phyloP scores from a whole-genome alignment of 306 rosid species.

The Ochetophila trinervis region DNA sequence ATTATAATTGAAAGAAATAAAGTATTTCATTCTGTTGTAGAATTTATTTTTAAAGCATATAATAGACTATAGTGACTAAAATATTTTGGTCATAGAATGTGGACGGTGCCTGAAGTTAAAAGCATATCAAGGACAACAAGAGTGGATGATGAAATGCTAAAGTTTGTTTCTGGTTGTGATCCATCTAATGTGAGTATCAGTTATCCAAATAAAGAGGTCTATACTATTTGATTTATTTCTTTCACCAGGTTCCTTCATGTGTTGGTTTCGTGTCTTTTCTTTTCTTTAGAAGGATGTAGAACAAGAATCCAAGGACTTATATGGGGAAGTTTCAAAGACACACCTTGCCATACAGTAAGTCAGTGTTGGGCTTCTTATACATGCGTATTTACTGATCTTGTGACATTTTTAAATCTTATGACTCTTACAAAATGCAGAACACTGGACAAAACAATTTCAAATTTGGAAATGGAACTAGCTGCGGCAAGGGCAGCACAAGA shows the following conservation, averaged over 20 bases:
- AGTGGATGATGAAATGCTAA: conserved; percentile 29
- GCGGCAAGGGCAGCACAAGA: conserved; percentile 55
- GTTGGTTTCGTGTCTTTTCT: conserved; percentile 8
- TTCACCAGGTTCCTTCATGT: not conserved
- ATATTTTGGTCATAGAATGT: conserved; percentile 32
- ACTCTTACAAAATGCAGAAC: conserved; percentile 32
- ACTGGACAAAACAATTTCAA: conserved; percentile 54
- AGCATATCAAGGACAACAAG: conserved; percentile 30
- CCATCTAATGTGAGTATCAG: conserved; percentile 32
- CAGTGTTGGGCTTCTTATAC: conserved; percentile 2
- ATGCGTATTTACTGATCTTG: not conserved
- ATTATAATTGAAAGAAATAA: not conserved
- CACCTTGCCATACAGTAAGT: conserved; percentile 53
- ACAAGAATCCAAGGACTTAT: conserved; percentile 32
- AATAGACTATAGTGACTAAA: conserved; percentile 11
- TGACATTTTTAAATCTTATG: conserved; percentile 10
- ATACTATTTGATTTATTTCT: not conserved
- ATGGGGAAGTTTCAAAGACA: conserved; percentile 47
- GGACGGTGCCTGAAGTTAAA: conserved; percentile 45
- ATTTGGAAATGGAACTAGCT: conserved; percentile 57
- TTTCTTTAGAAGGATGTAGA: conserved; percentile 34
- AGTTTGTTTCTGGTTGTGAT: conserved; percentile 39
- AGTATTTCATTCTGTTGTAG: not conserved
- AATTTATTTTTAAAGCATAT: not conserved
- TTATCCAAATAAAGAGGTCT: not conserved